These are phyloP conservation scores for Benincasa hispida DNA, from an alignment of 306 rosid genomes.

Conservation along the genomic window DNA sequence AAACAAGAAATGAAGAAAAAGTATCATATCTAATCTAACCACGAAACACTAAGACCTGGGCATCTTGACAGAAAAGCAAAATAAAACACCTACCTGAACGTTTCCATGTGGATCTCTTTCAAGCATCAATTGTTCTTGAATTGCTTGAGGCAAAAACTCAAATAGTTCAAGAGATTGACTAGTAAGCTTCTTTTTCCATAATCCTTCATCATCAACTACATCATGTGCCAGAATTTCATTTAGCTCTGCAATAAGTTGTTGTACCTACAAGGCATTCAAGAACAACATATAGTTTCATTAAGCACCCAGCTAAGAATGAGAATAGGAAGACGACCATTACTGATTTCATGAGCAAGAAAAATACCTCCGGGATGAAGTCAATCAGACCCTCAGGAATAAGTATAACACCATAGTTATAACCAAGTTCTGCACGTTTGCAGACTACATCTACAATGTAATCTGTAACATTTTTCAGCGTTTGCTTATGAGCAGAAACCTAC, in stretches of 20 bases:
- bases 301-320: background rate
- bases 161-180: constrained; percentile 75
- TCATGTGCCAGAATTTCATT: constrained; percentile 90
- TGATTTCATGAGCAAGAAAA: constrained; percentile 10
- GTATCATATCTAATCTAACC: constrained; percentile 6
- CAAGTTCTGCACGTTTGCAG: constrained; percentile 57
- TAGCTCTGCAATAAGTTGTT: constrained; percentile 81
- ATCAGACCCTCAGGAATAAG: constrained; percentile 97
- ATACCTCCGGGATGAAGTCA: constrained; percentile 99
- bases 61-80: constrained; percentile 7
- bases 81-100: constrained; percentile 59
- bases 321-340: background rate
- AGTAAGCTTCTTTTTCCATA: constrained; percentile 86
- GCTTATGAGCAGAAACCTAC: constrained; percentile 94
- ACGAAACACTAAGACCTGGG: background rate
- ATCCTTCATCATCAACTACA: constrained; percentile 65
- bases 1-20: constrained; percentile 1
- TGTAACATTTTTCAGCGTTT: constrained; percentile 86
- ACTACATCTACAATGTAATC: constrained; percentile 83
- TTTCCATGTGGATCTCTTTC: constrained; percentile 99
- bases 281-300: background rate
- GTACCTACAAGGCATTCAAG: constrained; percentile 47
- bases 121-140: constrained; percentile 97
- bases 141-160: constrained; percentile 84
- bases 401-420: constrained; percentile 87